A percentile compares a stretch with the other conserved stretches of the same genome.
phyloP scores from a whole-genome alignment of 2,329 filamentous ascomycete genomes.

The Chaetomium strumarium region DNA sequence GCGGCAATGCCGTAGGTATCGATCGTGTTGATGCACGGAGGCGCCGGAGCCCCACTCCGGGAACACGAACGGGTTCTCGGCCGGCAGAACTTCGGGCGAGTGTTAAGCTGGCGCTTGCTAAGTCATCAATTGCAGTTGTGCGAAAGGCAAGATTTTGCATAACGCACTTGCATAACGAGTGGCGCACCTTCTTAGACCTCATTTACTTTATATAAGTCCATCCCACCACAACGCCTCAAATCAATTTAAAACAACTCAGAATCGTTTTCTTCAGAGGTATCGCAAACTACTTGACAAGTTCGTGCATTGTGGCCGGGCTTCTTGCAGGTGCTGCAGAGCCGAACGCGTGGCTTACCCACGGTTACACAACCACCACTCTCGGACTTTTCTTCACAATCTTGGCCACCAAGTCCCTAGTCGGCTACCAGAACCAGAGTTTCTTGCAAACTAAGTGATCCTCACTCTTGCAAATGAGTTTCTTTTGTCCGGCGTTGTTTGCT shows the following conservation, averaged over 20 bases:
- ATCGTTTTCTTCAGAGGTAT: conserved; percentile 8
- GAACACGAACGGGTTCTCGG: no score
- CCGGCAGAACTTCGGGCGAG: no score
- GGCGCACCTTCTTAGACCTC: no score
- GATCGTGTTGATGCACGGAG: neutral
- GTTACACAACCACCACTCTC: neutral
- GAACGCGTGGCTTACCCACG: conserved; percentile 1
- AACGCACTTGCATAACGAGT: no score
- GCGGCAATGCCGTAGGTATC: neutral
- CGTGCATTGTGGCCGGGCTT: neutral
- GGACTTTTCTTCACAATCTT: conserved; percentile 1
- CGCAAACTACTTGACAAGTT: conserved; percentile 6
- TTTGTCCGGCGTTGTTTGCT: conserved; percentile 5
- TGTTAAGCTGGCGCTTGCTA: no score
- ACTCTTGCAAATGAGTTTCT: neutral
- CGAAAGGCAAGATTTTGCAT: no score
- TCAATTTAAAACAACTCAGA: conserved; percentile 6
- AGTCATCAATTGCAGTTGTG: no score
- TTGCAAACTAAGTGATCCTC: neutral
- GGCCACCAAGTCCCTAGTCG: conserved; percentile 5
- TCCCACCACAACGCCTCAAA: conserved; percentile 5
- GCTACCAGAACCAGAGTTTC: conserved; percentile 1
- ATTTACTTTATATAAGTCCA: neutral
- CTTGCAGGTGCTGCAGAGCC: conserved; percentile 7
- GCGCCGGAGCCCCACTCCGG: no score